Evolutionary conservation across 2,329 filamentous ascomycete genomes (phyloP).

Genomic region (Calycina herbarum): DNA sequence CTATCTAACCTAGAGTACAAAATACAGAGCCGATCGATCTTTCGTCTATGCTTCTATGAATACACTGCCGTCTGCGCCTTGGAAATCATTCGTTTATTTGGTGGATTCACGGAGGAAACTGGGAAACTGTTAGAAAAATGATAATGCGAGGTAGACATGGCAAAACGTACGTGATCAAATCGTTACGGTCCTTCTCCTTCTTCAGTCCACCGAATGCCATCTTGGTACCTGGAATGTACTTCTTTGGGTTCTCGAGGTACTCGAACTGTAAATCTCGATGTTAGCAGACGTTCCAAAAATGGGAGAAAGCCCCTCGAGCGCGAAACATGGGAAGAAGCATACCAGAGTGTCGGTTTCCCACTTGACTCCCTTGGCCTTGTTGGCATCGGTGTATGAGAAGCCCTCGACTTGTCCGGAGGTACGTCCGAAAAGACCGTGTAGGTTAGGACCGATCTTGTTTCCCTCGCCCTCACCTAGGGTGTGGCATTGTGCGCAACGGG

Average conservation of each 20-base stretch:
- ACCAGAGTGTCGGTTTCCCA: conserved; percentile 88
- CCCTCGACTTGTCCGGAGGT: conserved; percentile 89
- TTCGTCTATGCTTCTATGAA: conserved; percentile 32
- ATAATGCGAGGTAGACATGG: background rate
- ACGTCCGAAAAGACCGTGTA: conserved; percentile 97
- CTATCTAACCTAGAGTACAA: conserved; percentile 37
- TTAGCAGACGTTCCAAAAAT: background rate
- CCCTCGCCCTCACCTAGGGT: conserved; percentile 84
- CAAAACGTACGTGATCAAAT: conserved; percentile 88
- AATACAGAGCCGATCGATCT: conserved; percentile 17
- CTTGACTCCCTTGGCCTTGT: conserved; percentile 92
- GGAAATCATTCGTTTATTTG: conserved; percentile 52
- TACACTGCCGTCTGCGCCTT: conserved; percentile 27
- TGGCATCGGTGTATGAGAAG: conserved; percentile 98
- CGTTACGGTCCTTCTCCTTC: conserved; percentile 99
- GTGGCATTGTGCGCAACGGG: conserved; percentile 97
- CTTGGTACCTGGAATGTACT: conserved; percentile 99
- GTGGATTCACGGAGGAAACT: conserved; percentile 71
- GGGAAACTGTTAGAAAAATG: conserved; percentile 24
- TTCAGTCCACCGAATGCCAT: conserved; percentile 99
- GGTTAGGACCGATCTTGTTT: conserved; percentile 98
- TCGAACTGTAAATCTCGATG: conserved; percentile 64
- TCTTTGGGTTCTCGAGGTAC: conserved; percentile 99
- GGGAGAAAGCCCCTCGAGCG: background rate
- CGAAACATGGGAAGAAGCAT: conserved; percentile 38